A percentile compares a stretch with the other conserved stretches of the same genome.
Evolutionary conservation across 768 basidiomycete genomes (phyloP).

Genomic region (Calocybe cyanea): DNA sequence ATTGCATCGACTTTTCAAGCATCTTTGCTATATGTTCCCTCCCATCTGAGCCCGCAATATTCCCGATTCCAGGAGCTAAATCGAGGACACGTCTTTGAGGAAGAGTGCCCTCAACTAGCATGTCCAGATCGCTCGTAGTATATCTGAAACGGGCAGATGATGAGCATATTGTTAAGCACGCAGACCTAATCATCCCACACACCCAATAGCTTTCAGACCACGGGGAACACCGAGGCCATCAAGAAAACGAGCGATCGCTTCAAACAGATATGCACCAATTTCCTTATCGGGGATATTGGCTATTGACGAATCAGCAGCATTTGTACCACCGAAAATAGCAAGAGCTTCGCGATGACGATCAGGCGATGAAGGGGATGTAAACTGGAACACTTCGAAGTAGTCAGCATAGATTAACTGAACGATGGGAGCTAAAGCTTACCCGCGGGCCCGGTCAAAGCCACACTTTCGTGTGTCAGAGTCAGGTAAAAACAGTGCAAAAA

Average conservation of each 20-base stretch:
- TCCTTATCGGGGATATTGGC: slow-evolving; percentile 73
- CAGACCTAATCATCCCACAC: slow-evolving; percentile 12
- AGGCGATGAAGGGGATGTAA: slow-evolving; percentile 92
- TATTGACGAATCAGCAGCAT: slow-evolving; percentile 65
- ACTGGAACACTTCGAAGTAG: slow-evolving; percentile 70
- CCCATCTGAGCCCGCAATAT: slow-evolving; percentile 80
- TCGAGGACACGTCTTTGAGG: slow-evolving; percentile 92
- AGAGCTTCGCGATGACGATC: slow-evolving; percentile 87
- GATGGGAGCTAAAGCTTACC: slow-evolving; percentile 30
- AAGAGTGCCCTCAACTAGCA: slow-evolving; percentile 85
- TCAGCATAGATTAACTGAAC: neutral
- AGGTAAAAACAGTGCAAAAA: neutral
- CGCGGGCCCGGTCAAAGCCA: slow-evolving; percentile 87
- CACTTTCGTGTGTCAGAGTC: slow-evolving; percentile 34
- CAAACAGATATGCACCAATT: slow-evolving; percentile 74
- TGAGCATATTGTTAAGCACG: neutral
- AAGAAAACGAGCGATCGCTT: slow-evolving; percentile 86
- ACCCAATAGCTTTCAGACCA: slow-evolving; percentile 78
- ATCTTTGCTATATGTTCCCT: slow-evolving; percentile 78
- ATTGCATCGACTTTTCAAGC: slow-evolving; percentile 75
- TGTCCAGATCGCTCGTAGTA: slow-evolving; percentile 56
- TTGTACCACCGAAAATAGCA: slow-evolving; percentile 72
- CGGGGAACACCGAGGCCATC: slow-evolving; percentile 82
- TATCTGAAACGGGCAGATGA: slow-evolving; percentile 39
- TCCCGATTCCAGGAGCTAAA: slow-evolving; percentile 86